Evolutionary conservation across 2,329 filamentous ascomycete genomes (phyloP), one percentile per base, ranked within the genome.

Genomic region (Sclerotiophoma versabilis): DNA sequence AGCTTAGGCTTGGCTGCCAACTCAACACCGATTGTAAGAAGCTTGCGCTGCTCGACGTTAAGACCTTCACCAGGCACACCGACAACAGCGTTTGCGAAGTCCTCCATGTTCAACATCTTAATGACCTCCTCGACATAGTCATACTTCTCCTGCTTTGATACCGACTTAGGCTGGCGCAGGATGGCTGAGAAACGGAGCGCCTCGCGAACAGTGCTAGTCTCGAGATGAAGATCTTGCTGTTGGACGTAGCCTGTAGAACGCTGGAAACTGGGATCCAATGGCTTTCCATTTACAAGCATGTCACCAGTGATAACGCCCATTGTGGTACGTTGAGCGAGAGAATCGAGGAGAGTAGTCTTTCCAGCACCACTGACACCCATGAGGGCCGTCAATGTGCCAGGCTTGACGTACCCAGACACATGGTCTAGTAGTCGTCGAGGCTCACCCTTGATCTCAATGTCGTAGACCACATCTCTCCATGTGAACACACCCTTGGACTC

Each of bases 11-110:
- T 86, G 2, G 88, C 87, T 6, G 87, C 88, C 12, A 91, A 76
- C 67, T 91, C 88, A 9, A 90, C 87, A 57, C 86, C 88, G 54
- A 91, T 91, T 0, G 88, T 90, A 8, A 90, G 77, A 42, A 87
- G 80, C 74, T 91, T 91, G 53, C 85, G 81, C 69, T 90, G 85
- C 70, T 90, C 87, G 5, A 90, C 86, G 10, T 86, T 86, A 12
- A 90, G 77, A 83, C 83, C 85, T 49, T 80, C 81, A 0, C 86
- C 86, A 0, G 85, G 83, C 0, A 84, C 78, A 57, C 87, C 87
- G 23, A 89, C 85, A 2, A 89, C 80, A 0, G 86, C 85, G 37
- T 88, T 83, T 11, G 86, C 84, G 52, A 87, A 89, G 47, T 88
- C 85, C 23, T 83, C 76, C 85, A 89, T 88, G 68, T 85, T 83